Evolutionary conservation across 768 basidiomycete species (phyloP).

Genomic region (Daedaleopsis nitida): DNA sequence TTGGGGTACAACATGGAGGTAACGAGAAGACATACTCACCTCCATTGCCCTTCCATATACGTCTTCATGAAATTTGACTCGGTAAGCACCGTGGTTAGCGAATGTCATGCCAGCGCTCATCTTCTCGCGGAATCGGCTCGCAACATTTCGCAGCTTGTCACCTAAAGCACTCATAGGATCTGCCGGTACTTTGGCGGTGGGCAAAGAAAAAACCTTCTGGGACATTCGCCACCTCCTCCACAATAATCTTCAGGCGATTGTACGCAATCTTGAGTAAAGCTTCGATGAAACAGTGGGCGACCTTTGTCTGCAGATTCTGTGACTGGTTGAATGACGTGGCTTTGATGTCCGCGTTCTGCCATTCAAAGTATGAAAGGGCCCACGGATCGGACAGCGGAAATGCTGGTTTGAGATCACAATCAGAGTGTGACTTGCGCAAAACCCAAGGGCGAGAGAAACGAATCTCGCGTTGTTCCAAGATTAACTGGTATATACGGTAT

Average conservation of each 20-base stretch:
- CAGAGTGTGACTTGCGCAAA: not conserved
- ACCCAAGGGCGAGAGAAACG: not conserved
- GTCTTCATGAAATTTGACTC: not conserved
- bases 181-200: not conserved
- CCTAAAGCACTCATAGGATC: not conserved
- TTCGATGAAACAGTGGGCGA: not conserved
- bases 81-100: not conserved
- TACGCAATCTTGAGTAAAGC: not conserved
- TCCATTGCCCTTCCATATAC: not conserved
- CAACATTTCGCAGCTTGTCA: not conserved
- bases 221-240: not conserved
- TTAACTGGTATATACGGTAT: not conserved
- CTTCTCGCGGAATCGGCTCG: not conserved
- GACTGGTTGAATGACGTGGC: no score
- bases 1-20: not conserved
- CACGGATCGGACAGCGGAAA: not conserved
- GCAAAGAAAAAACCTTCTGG: not conserved
- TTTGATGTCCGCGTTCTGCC: not conserved
- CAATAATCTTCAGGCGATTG: not conserved
- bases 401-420: not conserved
- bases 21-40: not conserved
- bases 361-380: not conserved
- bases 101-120: not conserved
- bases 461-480: not conserved
- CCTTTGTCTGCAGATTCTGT: not conserved